Conservation (phyloP, 495 filamentous ascomycete genomes). For the Pseudomonodictys pantanalensis region DNA sequence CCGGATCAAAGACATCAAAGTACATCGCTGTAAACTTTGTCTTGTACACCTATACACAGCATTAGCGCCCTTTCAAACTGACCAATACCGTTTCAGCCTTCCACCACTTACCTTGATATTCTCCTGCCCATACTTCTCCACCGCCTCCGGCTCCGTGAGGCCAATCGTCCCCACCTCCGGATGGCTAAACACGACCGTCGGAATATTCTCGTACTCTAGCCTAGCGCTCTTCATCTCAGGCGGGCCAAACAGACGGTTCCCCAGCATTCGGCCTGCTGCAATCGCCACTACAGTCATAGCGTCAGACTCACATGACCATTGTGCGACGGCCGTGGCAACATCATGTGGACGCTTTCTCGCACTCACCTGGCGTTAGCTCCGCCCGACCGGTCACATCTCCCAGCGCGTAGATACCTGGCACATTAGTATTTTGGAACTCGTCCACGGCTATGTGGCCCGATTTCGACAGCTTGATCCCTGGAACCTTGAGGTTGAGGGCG, state of each 20-base stretch:
- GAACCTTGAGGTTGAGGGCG: conserved; percentile 5
- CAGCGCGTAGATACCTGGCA: conserved; percentile 55
- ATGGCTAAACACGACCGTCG: conserved; percentile 60
- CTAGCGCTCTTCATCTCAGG: conserved; percentile 49
- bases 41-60: conserved; percentile 45
- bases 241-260: conserved; percentile 57
- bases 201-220: conserved; percentile 57
- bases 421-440: conserved; percentile 58
- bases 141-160: conserved; percentile 57
- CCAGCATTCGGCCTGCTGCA: conserved; percentile 57
- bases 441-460: conserved; percentile 53
- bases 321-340: background rate
- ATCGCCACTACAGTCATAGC: conserved; percentile 34
- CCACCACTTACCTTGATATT: conserved; percentile 49
- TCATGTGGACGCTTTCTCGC: background rate
- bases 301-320: too few species aligned
- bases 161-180: conserved; percentile 59
- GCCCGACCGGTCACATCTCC: conserved; percentile 61
- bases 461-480: conserved; percentile 19
- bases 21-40: conserved; percentile 59
- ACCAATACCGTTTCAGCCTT: background rate
- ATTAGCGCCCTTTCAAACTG: background rate
- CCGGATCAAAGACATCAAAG: conserved; percentile 51
- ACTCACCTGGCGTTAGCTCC: conserved; percentile 52
- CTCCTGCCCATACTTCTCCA: conserved; percentile 52